Conservation (phyloP, 2,329 filamentous ascomycete genomes). For the Aspergillus japonicus region DNA sequence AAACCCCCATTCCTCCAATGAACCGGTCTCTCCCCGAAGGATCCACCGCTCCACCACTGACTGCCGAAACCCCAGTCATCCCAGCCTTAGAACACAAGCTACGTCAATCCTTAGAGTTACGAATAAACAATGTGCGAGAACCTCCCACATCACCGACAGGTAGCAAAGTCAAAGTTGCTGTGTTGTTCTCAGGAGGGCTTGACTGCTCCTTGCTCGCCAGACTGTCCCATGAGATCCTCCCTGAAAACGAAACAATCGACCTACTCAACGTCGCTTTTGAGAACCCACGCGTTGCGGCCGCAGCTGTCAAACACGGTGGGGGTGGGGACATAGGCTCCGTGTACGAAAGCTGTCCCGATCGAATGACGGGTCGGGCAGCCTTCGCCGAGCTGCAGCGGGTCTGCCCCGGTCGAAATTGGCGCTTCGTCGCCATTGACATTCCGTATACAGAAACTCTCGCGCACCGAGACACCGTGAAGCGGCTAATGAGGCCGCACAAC, state of each 20-base stretch:
- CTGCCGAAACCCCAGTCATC: conserved; percentile 52
- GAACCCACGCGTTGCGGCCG: conserved; percentile 72
- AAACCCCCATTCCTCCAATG: conserved; percentile 46
- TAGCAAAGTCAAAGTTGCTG: conserved; percentile 56
- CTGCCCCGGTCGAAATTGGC: conserved; percentile 73
- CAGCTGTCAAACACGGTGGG: conserved; percentile 46
- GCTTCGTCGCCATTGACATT: conserved; percentile 78
- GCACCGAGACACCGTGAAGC: conserved; percentile 68
- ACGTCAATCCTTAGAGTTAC: conserved; percentile 60
- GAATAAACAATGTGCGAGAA: conserved; percentile 65
- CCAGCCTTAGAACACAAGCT: conserved; percentile 56
- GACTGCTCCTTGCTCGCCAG: conserved; percentile 89
- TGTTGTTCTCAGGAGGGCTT: conserved; percentile 91
- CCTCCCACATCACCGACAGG: conserved; percentile 44
- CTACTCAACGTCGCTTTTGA: conserved; percentile 96
- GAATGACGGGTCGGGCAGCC: conserved; percentile 78
- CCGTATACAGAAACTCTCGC: conserved; percentile 71
- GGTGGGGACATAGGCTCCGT: conserved; percentile 24
- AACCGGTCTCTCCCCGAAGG: conserved; percentile 39
- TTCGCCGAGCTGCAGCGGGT: conserved; percentile 68
- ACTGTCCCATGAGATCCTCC: conserved; percentile 73
- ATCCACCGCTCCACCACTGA: conserved; percentile 27
- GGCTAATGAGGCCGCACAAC: conserved; percentile 86
- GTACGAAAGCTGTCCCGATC: conserved; percentile 87
- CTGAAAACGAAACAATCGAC: conserved; percentile 69